Base-by-base conservation (phyloP, 1,139 yeast species). In the Yamadazyma mexicana region DNA sequence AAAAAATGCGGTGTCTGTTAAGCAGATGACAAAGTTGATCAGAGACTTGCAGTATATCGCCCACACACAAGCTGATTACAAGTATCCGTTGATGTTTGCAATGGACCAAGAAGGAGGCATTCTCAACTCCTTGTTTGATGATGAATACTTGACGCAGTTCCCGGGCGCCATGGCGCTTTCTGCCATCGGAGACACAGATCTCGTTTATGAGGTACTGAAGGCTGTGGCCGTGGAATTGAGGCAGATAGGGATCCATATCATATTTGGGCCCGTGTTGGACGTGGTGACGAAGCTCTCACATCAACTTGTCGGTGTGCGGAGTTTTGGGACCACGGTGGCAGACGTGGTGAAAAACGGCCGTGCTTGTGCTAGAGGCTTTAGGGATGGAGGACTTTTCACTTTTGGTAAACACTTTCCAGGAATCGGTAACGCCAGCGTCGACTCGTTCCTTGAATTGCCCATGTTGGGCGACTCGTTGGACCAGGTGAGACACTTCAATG, bases 81-180 rank as follows among this genome's bases (percentile, higher is more conserved):
- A 69, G 45, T 64, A 75, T 45, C 87, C 87, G 1, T 56, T 81
- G 22, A 60, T 87, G 44, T 83, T 91, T 64, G 92, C 95, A 11
- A 77, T 83, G 10, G 83, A 82, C 56, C 92, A 88, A 56, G 97
- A 89, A 58, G 77, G 92, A 35, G 88, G 87, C 45, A 77, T 87
- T 79, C 72, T 78, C 59, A 79, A 80, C 55, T 70, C 81, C 22
- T 61, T 81, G 33, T 77, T 75, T 51, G 84, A 79, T 49, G 69
- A 74, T 4, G 69, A 71, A 9, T 65, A 61, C 43, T 56, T 81
- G 23, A 74, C 81, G 8, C 86, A 81, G 54, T 78, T 75, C 47
- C 87, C 87, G 0, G 79, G 83, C 2, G 80, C 83, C 14, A 79
- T 81, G 84, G 86, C 82, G 3, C 58, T 80, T 30, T 77, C 80